Evolutionary conservation across 805 yeast genomes (phyloP), one percentile per base, ranked within the genome.

Genomic region (Saccharomycopsis schoenii): DNA sequence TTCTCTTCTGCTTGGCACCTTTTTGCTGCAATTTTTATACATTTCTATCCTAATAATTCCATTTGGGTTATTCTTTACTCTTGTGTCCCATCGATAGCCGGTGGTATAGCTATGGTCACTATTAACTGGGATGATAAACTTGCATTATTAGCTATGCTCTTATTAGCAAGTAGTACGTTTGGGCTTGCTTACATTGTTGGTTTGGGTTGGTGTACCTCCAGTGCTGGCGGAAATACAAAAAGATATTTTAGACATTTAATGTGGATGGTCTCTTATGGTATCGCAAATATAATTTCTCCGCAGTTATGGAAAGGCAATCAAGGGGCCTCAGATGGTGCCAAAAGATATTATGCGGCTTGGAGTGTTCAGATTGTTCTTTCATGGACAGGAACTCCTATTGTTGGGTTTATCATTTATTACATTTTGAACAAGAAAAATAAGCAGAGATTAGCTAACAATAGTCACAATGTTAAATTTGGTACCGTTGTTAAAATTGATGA

Each of bases 321-420:
- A 51, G 58, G 55, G 19, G 25, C 50, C 24, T 43, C 25, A 11
- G 39, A 57, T 25, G 76, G 72, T 65, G 75, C 73, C 37, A 84
- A 84, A 42, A 63, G 76, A 40, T 78, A 76, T 64, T 66, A 69
- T 43, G 69, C 72, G 1, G 78, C 82, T 2, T 77, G 84, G 84
- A 71, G 73, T 55, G 75, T 78, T 9, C 82, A 78, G 60, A 77
- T 80, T 57, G 78, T 77, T 15, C 65, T 79, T n/a, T 70, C 81
- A 42, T 81, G 62, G 62, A 11, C 55, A 17, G 58, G 58, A 40
- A 73, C 80, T 0, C 80, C 83, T 2, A 58, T 69, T 1, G 56
- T 76, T 37, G 67, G 75, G 11, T 67, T 73, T 24, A 60, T 72
- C 11, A 76, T 75, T 55, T 71, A 79, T 68, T 73, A 61, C 59